Evolutionary conservation across 2,329 filamentous ascomycete genomes (phyloP).

Genomic region (Penicillium verrucosum): DNA sequence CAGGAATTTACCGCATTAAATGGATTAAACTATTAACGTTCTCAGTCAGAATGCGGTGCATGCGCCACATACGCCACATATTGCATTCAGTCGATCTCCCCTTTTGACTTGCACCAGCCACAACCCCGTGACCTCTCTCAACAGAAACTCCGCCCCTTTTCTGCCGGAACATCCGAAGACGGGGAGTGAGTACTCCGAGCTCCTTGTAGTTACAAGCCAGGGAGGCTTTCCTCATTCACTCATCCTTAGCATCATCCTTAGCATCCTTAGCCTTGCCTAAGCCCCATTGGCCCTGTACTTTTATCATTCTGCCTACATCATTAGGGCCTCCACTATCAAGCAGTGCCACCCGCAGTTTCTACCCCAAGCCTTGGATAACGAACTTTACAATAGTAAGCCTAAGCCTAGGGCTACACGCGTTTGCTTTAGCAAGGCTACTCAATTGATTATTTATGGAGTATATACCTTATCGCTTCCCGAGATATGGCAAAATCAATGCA

Average conservation of each 20-base stretch:
- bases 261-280: background rate
- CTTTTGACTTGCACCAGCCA: background rate
- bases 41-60: background rate
- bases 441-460: background rate
- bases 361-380: background rate
- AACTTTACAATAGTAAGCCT: background rate
- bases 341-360: background rate
- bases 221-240: background rate
- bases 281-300: background rate
- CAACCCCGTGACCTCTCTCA: slow-evolving; percentile 3
- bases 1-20: background rate
- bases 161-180: background rate
- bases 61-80: slow-evolving; percentile 9
- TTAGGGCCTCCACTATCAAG: background rate
- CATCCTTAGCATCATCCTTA: too few species aligned
- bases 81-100: background rate
- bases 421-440: background rate
- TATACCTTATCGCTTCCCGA: background rate
- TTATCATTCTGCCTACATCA: slow-evolving; percentile 4
- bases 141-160: slow-evolving; percentile 4
- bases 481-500: background rate
- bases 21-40: background rate
- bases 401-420: background rate
- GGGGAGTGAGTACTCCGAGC: background rate
- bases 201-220: background rate